Evolutionary conservation across 2,329 filamentous ascomycete species (phyloP).

Genomic region (Sporothrix luriei): DNA sequence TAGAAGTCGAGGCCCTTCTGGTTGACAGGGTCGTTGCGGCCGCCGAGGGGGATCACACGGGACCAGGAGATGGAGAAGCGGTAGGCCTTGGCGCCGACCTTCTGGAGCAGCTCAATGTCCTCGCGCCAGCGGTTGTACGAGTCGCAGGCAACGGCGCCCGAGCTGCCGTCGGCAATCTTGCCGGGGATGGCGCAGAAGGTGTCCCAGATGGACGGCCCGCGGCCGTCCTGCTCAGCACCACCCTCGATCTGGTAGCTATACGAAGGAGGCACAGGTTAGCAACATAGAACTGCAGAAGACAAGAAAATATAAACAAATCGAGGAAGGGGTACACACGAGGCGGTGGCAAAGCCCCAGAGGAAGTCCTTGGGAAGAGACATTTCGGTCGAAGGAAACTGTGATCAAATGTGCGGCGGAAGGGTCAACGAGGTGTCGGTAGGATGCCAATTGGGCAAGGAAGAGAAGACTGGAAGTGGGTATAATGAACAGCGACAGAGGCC

Average conservation of each 20-base stretch:
- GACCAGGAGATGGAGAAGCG: constrained; percentile 86
- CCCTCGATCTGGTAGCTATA: constrained; percentile 86
- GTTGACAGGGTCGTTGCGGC: constrained; percentile 80
- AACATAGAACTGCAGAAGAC: not conserved
- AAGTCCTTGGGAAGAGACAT: constrained; percentile 70
- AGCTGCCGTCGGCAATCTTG: constrained; percentile 78
- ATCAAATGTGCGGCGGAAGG: not conserved
- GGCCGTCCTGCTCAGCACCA: constrained; percentile 71
- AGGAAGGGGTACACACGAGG: constrained; percentile 56
- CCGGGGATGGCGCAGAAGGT: constrained; percentile 79
- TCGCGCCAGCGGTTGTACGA: constrained; percentile 78
- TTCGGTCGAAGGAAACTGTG: constrained; percentile 34
- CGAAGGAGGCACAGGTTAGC: not conserved
- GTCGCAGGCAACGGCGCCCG: constrained; percentile 79
- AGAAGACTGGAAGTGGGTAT: not conserved
- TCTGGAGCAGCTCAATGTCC: constrained; percentile 77
- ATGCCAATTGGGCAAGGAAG: not conserved
- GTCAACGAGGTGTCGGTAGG: constrained; percentile 1
- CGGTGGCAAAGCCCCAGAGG: constrained; percentile 78
- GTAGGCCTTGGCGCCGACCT: constrained; percentile 72
- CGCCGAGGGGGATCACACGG: constrained; percentile 82
- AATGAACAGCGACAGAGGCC: not conserved
- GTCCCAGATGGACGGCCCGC: constrained; percentile 85
- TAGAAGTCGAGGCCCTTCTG: constrained; percentile 77
- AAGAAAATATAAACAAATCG: not conserved